Evolutionary conservation across 768 basidiomycete species (phyloP), one percentile per base, ranked within the genome.

Genomic region (Hygrocybe punicea): DNA sequence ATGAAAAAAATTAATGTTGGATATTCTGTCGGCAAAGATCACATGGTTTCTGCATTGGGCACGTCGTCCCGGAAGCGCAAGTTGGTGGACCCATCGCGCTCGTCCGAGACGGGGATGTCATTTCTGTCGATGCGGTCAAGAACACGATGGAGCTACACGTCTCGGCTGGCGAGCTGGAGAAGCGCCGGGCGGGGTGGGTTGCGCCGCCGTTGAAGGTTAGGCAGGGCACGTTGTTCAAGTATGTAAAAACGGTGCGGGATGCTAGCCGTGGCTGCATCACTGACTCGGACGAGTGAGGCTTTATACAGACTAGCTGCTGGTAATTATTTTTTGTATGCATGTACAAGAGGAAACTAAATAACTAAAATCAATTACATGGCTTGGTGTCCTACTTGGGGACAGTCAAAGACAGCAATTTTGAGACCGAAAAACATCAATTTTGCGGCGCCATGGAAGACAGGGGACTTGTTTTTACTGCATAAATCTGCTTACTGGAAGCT

Each of bases 51-150:
- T 89, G 89, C 64, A 90, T 97, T 52, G 95, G 96, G 10, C 96
- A 98, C 67, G 93, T 98, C 62, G 91, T 93, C 1, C 96, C 95
- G 29, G 95, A 97, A 69, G 94, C 94, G 4, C 91, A 94, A 67
- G 88, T 89, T 25, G 94, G 93, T 51, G 94, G 94, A 2, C 91
- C 92, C 5, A 94, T 97, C 66, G 92, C 91, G 19, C 84, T 96
- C 44, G 91, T 96, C 14, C 77, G 82, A 60, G 92, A 95, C 69
- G 93, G 93, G 17, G 93, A 97, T 68, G 71, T 83, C 53, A 91
- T 96, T 67, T 83, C 85, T 36, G 90, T 97, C 52, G 91, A 98
- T 67, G 94, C 95, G 67, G 81, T 91, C 40, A 82, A 84, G 63
- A 96, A 96, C 71, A 84, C 84, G 35, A 84, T 97, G 62, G 81